Percentiles rank a stretch among this genome's conserved stretches.
phyloP scores from a whole-genome alignment of 2,329 filamentous ascomycete species.

The Zasmidium citrigriseum region DNA sequence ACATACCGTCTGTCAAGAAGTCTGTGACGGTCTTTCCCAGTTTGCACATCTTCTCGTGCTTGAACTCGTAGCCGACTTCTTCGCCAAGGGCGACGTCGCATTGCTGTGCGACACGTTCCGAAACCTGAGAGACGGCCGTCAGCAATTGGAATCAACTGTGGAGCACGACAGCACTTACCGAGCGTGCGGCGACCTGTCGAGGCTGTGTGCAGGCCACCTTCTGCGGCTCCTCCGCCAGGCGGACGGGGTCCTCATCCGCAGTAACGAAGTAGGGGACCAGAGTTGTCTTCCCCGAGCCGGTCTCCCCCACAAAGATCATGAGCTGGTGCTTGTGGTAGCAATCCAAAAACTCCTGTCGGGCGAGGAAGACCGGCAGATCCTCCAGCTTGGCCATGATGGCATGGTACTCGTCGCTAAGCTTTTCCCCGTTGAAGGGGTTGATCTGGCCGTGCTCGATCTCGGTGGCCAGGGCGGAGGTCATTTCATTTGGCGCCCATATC shows the following conservation, averaged over 20 bases:
- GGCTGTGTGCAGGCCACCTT: constrained; percentile 97
- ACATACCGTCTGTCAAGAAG: constrained; percentile 99
- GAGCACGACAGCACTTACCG: too few species aligned
- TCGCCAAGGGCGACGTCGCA: constrained; percentile 91
- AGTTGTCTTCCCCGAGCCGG: constrained; percentile 97
- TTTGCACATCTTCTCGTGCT: constrained; percentile 98
- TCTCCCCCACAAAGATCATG: constrained; percentile 97
- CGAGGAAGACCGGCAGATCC: constrained; percentile 86
- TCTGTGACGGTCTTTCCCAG: constrained; percentile 89
- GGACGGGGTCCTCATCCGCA: constrained; percentile 92
- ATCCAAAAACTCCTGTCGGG: constrained; percentile 88
- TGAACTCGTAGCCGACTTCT: constrained; percentile 97
- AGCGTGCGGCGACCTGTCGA: constrained; percentile 97
- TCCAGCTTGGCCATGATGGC: constrained; percentile 81
- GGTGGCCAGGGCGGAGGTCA: too few species aligned
- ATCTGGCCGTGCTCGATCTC: constrained; percentile 75
- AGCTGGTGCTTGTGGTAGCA: constrained; percentile 94
- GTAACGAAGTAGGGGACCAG: constrained; percentile 98
- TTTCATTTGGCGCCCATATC: too few species aligned
- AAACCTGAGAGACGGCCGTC: too few species aligned
- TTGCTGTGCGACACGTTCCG: constrained; percentile 95
- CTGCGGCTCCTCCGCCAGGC: constrained; percentile 78
- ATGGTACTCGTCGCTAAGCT: constrained; percentile 83
- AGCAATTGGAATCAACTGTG: too few species aligned
- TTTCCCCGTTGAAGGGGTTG: constrained; percentile 81